Conservation (phyloP, 805 yeast species). For the Nakazawaea ishiwadae region DNA sequence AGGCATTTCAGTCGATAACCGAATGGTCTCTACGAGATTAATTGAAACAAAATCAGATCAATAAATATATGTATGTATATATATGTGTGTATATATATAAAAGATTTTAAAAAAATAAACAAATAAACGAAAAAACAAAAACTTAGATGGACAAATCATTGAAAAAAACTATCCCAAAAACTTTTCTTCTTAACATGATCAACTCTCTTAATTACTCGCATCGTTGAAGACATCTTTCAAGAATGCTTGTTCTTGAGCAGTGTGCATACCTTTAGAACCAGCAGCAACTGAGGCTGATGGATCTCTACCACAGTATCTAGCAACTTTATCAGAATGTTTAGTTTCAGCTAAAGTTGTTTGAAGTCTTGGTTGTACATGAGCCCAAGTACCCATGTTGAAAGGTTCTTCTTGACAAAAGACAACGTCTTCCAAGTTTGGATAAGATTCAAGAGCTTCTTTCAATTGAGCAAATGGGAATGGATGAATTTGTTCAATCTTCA, state of each 20-base stretch:
- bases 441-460: conserved; percentile 74
- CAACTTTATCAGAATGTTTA: conserved; percentile 46
- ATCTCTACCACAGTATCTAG: conserved; percentile 95
- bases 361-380: conserved; percentile 79
- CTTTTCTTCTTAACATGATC: background rate
- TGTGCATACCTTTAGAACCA: conserved; percentile 86
- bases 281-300: conserved; percentile 99
- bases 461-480: conserved; percentile 98
- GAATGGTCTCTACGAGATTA: too few species aligned
- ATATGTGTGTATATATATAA: too few species aligned
- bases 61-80: too few species aligned
- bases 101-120: too few species aligned
- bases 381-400: conserved; percentile 91
- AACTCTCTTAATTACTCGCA: conserved; percentile 10
- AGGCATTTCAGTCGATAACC: too few species aligned
- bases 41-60: too few species aligned
- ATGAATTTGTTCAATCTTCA: conserved; percentile 90
- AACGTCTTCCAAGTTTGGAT: conserved; percentile 80
- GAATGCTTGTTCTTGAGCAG: conserved; percentile 84
- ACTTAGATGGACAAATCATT: too few species aligned
- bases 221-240: conserved; percentile 64
- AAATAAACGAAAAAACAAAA: too few species aligned
- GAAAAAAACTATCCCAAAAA: conserved; percentile 5
- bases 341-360: conserved; percentile 74
- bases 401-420: conserved; percentile 99